These are phyloP conservation scores for Pyrus pyrifolia DNA, from an alignment of 306 rosid genomes.

Conservation along the genomic window DNA sequence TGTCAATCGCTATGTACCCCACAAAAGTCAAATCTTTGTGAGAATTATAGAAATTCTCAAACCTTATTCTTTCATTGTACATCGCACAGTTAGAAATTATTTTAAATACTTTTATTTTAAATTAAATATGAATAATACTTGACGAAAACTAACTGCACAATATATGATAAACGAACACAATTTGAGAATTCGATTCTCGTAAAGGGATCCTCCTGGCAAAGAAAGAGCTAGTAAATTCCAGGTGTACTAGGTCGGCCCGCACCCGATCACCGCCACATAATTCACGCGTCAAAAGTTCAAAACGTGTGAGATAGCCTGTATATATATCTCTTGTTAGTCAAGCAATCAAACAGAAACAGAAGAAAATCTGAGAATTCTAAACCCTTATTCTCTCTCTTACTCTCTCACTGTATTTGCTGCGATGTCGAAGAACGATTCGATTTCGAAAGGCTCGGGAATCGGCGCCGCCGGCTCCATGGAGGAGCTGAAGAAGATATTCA, in stretches of 20 bases:
- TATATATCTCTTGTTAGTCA: not conserved
- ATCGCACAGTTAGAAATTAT: accelerated
- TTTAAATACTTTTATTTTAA: too few relatives aligned
- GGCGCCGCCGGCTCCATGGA: not conserved
- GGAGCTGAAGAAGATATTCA: constrained; percentile 58
- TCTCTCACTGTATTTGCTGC: not conserved
- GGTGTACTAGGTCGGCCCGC: not conserved
- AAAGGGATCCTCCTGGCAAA: too few relatives aligned
- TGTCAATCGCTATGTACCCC: too few relatives aligned
- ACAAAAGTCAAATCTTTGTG: too few relatives aligned
- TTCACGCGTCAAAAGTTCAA: not conserved
- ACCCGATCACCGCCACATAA: not conserved
- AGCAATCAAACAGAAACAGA: not conserved
- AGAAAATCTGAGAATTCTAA: not conserved
- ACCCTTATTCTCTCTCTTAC: not conserved
- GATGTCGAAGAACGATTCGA: not conserved
- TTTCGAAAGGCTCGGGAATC: not conserved
- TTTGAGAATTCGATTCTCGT: too few relatives aligned
- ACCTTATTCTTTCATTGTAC: accelerated
- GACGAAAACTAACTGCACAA: accelerated
- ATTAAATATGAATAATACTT: too few relatives aligned
- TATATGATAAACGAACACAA: too few relatives aligned
- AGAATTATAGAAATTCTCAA: accelerated
- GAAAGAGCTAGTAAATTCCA: not conserved
- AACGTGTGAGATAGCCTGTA: not conserved